These are phyloP conservation scores for Metarhizium anisopliae DNA, from an alignment of 2,329 filamentous ascomycete genomes.

Conservation along the genomic window DNA sequence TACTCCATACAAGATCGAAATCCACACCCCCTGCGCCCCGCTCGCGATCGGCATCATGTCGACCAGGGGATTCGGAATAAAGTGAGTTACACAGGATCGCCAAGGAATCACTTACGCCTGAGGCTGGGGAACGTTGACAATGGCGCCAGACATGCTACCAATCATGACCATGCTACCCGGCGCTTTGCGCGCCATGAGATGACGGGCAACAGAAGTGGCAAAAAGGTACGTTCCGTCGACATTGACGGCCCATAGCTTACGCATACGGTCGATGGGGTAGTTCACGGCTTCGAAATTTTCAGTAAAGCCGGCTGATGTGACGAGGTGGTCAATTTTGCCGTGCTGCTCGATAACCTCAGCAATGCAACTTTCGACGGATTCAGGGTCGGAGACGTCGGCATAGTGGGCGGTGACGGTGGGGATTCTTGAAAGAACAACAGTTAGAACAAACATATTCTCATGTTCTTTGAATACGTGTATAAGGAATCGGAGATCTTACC, in stretches of 20 bases:
- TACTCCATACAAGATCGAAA: not conserved
- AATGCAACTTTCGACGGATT: constrained; percentile 68
- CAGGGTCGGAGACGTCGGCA: constrained; percentile 73
- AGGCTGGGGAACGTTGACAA: constrained; percentile 92
- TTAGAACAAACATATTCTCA: not conserved
- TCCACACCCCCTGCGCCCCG: not conserved
- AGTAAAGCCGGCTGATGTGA: constrained; percentile 93
- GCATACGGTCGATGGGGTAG: constrained; percentile 84
- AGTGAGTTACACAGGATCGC: not conserved
- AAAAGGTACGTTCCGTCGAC: constrained; percentile 89
- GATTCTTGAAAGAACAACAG: constrained; percentile 32
- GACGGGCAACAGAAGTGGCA: constrained; percentile 73
- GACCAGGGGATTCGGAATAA: not conserved
- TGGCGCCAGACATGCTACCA: constrained; percentile 86
- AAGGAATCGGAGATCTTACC: constrained; percentile 32
- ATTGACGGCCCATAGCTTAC: constrained; percentile 91
- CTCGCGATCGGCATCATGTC: not conserved
- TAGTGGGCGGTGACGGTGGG: constrained; percentile 87
- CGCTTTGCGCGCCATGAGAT: constrained; percentile 73
- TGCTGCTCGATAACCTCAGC: constrained; percentile 50
- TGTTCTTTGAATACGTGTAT: too few relatives aligned
- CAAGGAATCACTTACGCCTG: constrained; percentile 50
- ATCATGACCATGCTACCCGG: constrained; percentile 88
- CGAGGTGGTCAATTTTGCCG: constrained; percentile 79
- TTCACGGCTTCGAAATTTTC: constrained; percentile 90